Percentiles rank a stretch among this genome's conserved stretches.
Conservation (phyloP, 2,329 filamentous ascomycete genomes). For the Colletotrichum shisoi region DNA sequence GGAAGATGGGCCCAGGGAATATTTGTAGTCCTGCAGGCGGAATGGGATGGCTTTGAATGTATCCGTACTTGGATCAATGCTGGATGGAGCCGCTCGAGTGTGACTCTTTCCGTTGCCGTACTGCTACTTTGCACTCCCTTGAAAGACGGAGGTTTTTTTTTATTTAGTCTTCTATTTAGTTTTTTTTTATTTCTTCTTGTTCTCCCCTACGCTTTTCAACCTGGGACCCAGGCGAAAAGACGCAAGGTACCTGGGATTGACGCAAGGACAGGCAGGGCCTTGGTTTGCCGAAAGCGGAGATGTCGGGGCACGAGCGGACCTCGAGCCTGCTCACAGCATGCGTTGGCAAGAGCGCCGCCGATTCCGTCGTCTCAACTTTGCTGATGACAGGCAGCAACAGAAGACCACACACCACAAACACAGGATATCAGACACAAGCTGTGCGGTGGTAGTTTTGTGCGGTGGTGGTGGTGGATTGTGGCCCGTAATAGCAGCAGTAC, state of each 20-base stretch:
- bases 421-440: background rate
- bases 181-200: background rate
- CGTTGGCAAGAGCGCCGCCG: slow-evolving; percentile 28
- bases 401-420: background rate
- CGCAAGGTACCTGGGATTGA: slow-evolving; percentile 30
- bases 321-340: slow-evolving; percentile 17
- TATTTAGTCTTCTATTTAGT: background rate
- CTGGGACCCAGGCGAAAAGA: slow-evolving; percentile 5
- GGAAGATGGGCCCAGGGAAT: slow-evolving; percentile 16
- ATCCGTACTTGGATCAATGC: slow-evolving; percentile 24
- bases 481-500: background rate
- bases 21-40: slow-evolving; percentile 32
- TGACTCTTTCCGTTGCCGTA: slow-evolving; percentile 41
- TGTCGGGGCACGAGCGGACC: slow-evolving; percentile 35
- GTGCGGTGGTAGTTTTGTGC: background rate
- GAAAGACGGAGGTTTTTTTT: slow-evolving; percentile 20
- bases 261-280: slow-evolving; percentile 34
- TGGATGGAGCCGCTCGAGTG: slow-evolving; percentile 33
- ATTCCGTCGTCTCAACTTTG: slow-evolving; percentile 39
- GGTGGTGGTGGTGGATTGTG: slow-evolving; percentile 2
- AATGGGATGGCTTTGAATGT: slow-evolving; percentile 5
- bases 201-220: background rate
- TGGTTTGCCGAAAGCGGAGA: slow-evolving; percentile 43
- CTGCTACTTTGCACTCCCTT: slow-evolving; percentile 32
- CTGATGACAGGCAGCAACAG: slow-evolving; percentile 29